These are phyloP conservation scores for Hansenula lynferdii DNA, from an alignment of 1,139 yeast species.

Conservation along the genomic window DNA sequence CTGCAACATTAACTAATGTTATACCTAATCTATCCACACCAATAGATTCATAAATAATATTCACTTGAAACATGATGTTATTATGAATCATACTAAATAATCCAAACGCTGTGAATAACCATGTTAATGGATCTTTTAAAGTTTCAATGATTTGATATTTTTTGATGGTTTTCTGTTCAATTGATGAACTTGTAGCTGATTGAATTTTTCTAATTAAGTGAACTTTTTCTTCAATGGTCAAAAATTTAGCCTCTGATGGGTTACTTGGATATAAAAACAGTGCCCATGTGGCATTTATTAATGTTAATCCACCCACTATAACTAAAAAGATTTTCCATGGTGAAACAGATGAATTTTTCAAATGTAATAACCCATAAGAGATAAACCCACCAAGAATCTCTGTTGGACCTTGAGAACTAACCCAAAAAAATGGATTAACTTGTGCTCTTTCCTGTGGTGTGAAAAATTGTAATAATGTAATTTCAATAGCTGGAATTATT, in stretches of 20 bases:
- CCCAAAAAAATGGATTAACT: slow-evolving; percentile 43
- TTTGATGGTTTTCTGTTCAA: slow-evolving; percentile 38
- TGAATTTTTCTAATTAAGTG: slow-evolving; percentile 43
- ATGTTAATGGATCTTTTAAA: slow-evolving; percentile 41
- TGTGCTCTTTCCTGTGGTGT: slow-evolving; percentile 40
- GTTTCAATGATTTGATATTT: slow-evolving; percentile 47
- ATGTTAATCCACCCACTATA: slow-evolving; percentile 42
- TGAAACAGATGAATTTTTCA: slow-evolving; percentile 20
- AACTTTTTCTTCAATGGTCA: slow-evolving; percentile 45
- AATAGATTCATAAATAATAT: slow-evolving; percentile 31
- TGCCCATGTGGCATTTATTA: slow-evolving; percentile 39
- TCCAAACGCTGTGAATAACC: slow-evolving; percentile 38
- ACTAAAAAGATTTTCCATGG: slow-evolving; percentile 45
- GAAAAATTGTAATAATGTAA: slow-evolving; percentile 52
- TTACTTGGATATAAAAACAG: slow-evolving; percentile 44
- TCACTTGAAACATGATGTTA: slow-evolving; percentile 40
- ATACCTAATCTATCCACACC: slow-evolving; percentile 27
- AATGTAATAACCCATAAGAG: slow-evolving; percentile 41
- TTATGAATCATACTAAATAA: slow-evolving; percentile 35
- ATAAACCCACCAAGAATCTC: slow-evolving; percentile 38
- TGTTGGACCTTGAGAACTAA: slow-evolving; percentile 44
- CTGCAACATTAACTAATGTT: slow-evolving; percentile 28
- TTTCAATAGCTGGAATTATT: slow-evolving; percentile 48
- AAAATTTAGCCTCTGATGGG: slow-evolving; percentile 44
- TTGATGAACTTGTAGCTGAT: slow-evolving; percentile 48